Conservation (phyloP, 2,329 filamentous ascomycete species). For the Apiospora malaysiana region DNA sequence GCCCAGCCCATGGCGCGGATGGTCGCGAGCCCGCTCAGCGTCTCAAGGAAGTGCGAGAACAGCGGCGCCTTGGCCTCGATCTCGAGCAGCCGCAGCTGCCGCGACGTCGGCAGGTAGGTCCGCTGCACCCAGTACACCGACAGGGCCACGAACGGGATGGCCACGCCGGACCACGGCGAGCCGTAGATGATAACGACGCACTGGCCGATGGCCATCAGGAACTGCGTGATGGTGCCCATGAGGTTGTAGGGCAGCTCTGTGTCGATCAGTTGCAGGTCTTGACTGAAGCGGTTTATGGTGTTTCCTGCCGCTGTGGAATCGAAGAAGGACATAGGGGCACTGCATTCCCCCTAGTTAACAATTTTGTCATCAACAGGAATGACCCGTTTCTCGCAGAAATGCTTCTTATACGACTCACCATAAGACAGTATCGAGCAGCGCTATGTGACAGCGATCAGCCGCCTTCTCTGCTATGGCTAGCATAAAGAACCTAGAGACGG, state of each 20-base stretch:
- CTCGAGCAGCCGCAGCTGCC: too few species aligned
- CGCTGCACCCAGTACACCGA: conserved; percentile 15
- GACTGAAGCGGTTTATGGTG: not conserved
- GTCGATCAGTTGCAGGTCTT: conserved; percentile 21
- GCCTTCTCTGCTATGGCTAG: too few species aligned
- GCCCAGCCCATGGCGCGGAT: conserved; percentile 22
- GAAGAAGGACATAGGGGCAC: too few species aligned
- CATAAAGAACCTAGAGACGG: too few species aligned
- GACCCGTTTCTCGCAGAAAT: too few species aligned
- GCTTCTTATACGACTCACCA: too few species aligned
- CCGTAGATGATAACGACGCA: not conserved
- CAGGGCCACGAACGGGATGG: not conserved
- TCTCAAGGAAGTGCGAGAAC: conserved; percentile 17
- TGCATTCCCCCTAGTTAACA: too few species aligned
- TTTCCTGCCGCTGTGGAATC: too few species aligned
- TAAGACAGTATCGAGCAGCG: too few species aligned
- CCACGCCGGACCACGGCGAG: not conserved
- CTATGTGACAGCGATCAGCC: too few species aligned
- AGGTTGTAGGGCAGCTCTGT: not conserved
- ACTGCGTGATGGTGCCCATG: not conserved
- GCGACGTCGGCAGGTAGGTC: conserved; percentile 23
- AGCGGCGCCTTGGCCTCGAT: not conserved
- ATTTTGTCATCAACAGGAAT: too few species aligned
- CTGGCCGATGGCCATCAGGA: conserved; percentile 19
- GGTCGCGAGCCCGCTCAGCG: conserved; percentile 7